Percentiles rank a stretch among this genome's conserved stretches.
Evolutionary conservation across 306 rosid genomes (phyloP).

Genomic region (Gastrolobium villosum): DNA sequence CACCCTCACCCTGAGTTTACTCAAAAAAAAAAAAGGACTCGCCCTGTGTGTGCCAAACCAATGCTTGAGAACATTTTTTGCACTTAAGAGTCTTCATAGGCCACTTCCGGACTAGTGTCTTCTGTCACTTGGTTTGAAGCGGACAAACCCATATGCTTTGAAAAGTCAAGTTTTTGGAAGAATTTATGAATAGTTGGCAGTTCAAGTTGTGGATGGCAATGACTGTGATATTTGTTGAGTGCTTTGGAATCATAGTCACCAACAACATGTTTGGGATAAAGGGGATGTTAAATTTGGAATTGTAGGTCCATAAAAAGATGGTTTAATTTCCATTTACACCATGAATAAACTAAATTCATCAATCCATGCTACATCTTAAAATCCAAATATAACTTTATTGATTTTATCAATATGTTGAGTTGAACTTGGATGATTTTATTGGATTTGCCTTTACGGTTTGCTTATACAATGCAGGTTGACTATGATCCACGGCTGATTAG

Average conservation of each 20-base stretch:
- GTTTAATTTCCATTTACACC: neutral
- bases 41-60: neutral
- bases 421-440: constrained; percentile 37
- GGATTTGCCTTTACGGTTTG: constrained; percentile 23
- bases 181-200: constrained; percentile 30
- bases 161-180: neutral
- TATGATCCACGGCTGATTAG: constrained; percentile 77
- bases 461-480: constrained; percentile 68
- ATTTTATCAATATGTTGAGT: constrained; percentile 10
- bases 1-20: too few relatives aligned
- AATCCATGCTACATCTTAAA: neutral
- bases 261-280: too few relatives aligned
- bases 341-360: constrained; percentile 2
- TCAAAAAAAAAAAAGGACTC: too few relatives aligned
- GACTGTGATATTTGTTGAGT: constrained; percentile 26
- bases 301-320: neutral
- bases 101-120: neutral
- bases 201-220: constrained; percentile 28
- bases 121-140: constrained; percentile 1
- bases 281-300: too few relatives aligned
- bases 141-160: constrained; percentile 9
- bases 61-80: neutral
- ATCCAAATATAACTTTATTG: constrained; percentile 30
- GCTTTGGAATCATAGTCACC: constrained; percentile 1
- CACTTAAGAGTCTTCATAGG: neutral